Percentiles rank a stretch among this genome's conserved stretches.
Evolutionary conservation across 2,329 filamentous ascomycete species (phyloP).

Genomic region (Sporothrix euskadiensis): DNA sequence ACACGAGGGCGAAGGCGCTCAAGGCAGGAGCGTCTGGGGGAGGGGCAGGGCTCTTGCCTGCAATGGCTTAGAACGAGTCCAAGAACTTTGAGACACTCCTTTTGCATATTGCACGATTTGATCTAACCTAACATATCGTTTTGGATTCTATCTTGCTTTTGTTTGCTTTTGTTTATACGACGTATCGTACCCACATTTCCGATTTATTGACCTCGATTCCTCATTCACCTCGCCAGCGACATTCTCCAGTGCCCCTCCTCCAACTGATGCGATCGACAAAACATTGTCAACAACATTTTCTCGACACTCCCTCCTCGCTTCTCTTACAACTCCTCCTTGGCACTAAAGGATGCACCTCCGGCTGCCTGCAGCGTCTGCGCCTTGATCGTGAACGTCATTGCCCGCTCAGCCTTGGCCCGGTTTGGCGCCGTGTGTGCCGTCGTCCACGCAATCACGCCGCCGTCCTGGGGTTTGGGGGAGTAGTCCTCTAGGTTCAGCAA

Average conservation of each 20-base stretch:
- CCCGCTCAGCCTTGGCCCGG: constrained; percentile 20
- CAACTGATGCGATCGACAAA: not conserved
- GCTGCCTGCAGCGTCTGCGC: constrained; percentile 29
- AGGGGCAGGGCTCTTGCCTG: not conserved
- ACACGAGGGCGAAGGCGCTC: not conserved
- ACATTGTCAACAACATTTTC: not conserved
- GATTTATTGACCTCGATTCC: too few species aligned
- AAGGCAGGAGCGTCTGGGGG: not conserved
- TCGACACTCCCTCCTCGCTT: not conserved
- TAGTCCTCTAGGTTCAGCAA: constrained; percentile 37
- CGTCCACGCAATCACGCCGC: constrained; percentile 36
- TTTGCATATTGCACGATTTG: not conserved
- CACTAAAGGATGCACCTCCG: not conserved
- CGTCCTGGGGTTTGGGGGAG: constrained; percentile 34
- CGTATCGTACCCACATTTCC: too few species aligned
- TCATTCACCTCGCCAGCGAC: not conserved
- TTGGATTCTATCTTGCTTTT: not conserved
- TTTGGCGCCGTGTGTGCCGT: constrained; percentile 30
- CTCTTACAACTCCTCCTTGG: constrained; percentile 24
- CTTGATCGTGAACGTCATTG: constrained; percentile 31
- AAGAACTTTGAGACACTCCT: not conserved
- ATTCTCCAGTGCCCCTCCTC: not conserved
- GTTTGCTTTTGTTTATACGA: not conserved
- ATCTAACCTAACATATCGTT: not conserved
- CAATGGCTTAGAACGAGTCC: not conserved